Base-by-base conservation (phyloP, 2,329 filamentous ascomycete species). In the Aspergillus ibericus region DNA sequence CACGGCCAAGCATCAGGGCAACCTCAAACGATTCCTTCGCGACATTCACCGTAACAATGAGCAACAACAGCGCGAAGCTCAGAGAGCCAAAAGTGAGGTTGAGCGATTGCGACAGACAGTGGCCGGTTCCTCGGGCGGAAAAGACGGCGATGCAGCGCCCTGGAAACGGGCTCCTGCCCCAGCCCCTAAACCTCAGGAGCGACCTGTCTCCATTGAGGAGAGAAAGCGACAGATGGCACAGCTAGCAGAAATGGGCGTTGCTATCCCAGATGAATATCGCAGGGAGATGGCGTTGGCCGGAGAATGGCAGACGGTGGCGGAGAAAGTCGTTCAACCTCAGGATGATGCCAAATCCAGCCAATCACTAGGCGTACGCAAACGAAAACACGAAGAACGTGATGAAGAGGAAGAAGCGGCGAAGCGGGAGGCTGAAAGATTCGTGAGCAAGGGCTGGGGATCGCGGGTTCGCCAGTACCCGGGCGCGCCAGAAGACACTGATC, bases 31-130 rank as follows among this genome's bases (percentile, higher is more conserved):
- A 54, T 95, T 93, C 66, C 83, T 99, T 8, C 89, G 93, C 64
- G 90, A 96, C 61, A 83, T 99, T 7, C 93, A 98, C 78, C 90
- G 90, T 66, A 85, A 84, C 56, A 90, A 96, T 73, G 92, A 96
- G 69, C 85, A 86, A 55, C 86, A 93, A 63, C 86, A 91, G 70
- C 86, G 89, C 55, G 91, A 97, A 5, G 90, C 91, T 72, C 89
- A 96, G 57, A 83, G 87, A 35, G 93, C 92, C 1, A 90, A 89
- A 70, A 86, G 87, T 63, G 95, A 99, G 73, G 86, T 98, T 46
- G 91, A 92, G 55, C 83, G 95, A 18, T 80, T 99, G 48, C 95
- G 95, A 73, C 89, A 91, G 32, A 78, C 96, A 16, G 87, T 92
- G 0, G 77, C 83, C 15, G 82, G 77, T 1, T 66, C 77, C 38